Percentiles rank a stretch among this genome's conserved stretches.
Evolutionary conservation across 2,329 filamentous ascomycete genomes (phyloP).

Genomic region (Dactylellina drechsleri): DNA sequence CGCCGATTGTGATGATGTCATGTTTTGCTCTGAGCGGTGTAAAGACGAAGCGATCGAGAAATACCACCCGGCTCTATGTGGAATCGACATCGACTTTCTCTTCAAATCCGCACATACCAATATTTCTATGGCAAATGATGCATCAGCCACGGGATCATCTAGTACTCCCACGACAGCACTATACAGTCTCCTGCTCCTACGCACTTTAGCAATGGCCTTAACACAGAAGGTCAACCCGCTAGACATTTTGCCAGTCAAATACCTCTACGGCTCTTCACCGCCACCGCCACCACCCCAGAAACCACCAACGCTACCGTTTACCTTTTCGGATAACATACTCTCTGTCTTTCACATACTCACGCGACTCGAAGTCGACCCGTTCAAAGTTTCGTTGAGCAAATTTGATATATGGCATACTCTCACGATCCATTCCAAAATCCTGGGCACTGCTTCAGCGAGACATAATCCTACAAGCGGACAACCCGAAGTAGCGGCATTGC

Average conservation of each 20-base stretch:
- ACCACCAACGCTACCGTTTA: conserved; percentile 76
- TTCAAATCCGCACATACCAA: conserved; percentile 72
- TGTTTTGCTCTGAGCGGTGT: conserved; percentile 73
- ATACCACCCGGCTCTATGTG: conserved; percentile 74
- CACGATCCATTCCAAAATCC: conserved; percentile 90
- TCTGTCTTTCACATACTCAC: conserved; percentile 80
- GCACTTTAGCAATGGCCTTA: conserved; percentile 71
- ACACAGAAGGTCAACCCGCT: conserved; percentile 72
- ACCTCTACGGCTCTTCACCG: conserved; percentile 73
- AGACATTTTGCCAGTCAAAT: conserved; percentile 73
- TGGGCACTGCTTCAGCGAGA: conserved; percentile 88
- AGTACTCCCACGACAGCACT: conserved; percentile 63
- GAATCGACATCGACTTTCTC: conserved; percentile 73
- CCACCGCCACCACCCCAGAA: conserved; percentile 67
- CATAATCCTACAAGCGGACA: conserved; percentile 79
- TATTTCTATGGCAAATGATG: conserved; percentile 38
- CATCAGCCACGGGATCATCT: conserved; percentile 33
- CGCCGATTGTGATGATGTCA: conserved; percentile 72
- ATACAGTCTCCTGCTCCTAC: conserved; percentile 72
- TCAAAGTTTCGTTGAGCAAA: conserved; percentile 65
- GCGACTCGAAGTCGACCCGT: conserved; percentile 85
- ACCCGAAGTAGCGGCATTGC: conserved; percentile 90
- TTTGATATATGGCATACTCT: conserved; percentile 88
- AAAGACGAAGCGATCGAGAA: conserved; percentile 68
- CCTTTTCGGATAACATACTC: conserved; percentile 78